phyloP scores from a whole-genome alignment of 2,329 filamentous ascomycete species.

The Ceratocystis cubensis region DNA sequence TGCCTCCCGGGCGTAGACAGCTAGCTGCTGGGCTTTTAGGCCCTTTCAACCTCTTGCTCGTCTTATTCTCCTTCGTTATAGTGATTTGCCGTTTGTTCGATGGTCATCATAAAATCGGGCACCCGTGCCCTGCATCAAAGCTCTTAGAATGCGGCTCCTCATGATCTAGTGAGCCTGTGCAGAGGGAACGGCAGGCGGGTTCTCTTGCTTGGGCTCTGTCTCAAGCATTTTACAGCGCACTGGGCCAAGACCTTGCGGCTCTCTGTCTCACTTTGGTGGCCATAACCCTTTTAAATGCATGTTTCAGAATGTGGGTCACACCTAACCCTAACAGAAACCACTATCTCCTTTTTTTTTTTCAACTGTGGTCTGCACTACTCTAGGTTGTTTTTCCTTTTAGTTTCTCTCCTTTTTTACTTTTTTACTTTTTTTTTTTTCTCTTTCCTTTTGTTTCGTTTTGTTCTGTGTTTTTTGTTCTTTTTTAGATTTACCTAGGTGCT shows the following conservation, averaged over 20 bases:
- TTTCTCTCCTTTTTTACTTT: not conserved
- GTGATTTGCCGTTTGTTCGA: not conserved
- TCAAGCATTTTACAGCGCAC: not conserved
- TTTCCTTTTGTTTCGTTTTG: not conserved
- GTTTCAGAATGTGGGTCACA: not conserved
- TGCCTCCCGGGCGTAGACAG: not conserved
- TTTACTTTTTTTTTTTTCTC: not conserved
- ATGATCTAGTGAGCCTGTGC: not conserved
- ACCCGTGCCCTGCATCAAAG: conserved; percentile 4
- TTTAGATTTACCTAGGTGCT: not conserved
- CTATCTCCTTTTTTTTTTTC: not conserved
- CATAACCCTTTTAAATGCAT: not conserved
- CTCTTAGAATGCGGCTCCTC: not conserved
- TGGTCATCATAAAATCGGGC: conserved; percentile 4
- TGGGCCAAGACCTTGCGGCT: not conserved
- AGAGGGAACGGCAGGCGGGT: not conserved
- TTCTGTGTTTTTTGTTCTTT: not conserved
- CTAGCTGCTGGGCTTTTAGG: not conserved
- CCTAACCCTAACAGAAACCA: not conserved
- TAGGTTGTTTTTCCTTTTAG: too few relatives aligned
- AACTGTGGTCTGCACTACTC: not conserved
- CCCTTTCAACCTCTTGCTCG: not conserved
- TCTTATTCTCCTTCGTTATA: not conserved
- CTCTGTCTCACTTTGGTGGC: not conserved
- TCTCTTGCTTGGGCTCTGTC: not conserved